Base-by-base conservation (phyloP, 768 basidiomycete genomes). In the Amanita molliuscula region DNA sequence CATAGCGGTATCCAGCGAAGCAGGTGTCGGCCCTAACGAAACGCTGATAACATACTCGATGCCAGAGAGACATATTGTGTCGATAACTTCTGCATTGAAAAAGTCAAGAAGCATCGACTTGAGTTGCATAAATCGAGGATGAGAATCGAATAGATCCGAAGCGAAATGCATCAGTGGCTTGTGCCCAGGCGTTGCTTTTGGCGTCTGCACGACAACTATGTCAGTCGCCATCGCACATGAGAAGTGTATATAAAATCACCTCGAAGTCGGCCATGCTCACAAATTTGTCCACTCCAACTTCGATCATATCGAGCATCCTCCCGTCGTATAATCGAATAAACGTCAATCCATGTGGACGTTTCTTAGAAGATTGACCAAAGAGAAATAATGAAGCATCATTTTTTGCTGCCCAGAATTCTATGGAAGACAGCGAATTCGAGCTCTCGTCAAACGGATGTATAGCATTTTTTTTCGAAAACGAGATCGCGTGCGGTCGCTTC, bases 111-210 rank as follows among this genome's bases (percentile, higher is more conserved):
- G 76, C 61, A 95, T 72, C 1, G 90, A 94, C 70, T 96, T 98
- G 56, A 97, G 74, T 61, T 94, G 93, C 6, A 83, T 71, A 64
- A 88, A 94, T 9, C 91, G 84, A 1, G 95, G 92, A 64, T 98
- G 92, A 1, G 89, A 82, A 58, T 95, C 92, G 65, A 98, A 99
- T 8, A 97, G 75, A 54, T 91, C 89, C 0, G 92, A 94, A 11
- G 92, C 89, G 61, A 99, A 99, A 62, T 95, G 91, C 75, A 99
- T 82, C 56, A 97, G 67, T 41, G 96, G 95, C 58, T 88, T 84
- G 58, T 91, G 81, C 8, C 93, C 95, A 20, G 86, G 81, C 3
- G 91, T 85, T 11, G 86, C 82, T 78, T 95, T 97, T 20, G 81
- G 74, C 36, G 87, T 85, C 96, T 93, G 59, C 31, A 9, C 13